Evolutionary conservation across 371 early-diverging fungal genomes (phyloP).

Genomic region (Umbelopsis sp.): DNA sequence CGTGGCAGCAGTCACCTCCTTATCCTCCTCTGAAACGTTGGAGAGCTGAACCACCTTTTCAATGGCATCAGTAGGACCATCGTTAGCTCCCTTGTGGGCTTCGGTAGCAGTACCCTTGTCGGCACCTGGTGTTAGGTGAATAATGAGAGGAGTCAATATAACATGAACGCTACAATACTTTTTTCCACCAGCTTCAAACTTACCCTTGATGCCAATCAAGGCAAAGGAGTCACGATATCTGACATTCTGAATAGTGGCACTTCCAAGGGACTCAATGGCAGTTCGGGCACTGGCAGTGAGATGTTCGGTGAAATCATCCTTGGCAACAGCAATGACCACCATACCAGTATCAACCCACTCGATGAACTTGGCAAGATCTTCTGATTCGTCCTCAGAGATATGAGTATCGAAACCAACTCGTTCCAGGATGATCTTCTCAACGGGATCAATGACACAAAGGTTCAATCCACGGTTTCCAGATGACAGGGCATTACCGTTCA

Average conservation of each 20-base stretch:
- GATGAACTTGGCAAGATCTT: slow-evolving; percentile 71
- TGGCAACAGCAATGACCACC: slow-evolving; percentile 68
- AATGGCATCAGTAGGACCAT: slow-evolving; percentile 56
- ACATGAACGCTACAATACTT: neutral
- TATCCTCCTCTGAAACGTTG: slow-evolving; percentile 28
- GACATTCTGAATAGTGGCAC: slow-evolving; percentile 55
- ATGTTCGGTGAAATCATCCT: slow-evolving; percentile 77
- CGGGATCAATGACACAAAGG: slow-evolving; percentile 71
- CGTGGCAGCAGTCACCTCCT: slow-evolving; percentile 40
- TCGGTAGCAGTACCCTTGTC: slow-evolving; percentile 31
- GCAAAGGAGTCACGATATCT: slow-evolving; percentile 83
- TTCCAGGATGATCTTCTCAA: slow-evolving; percentile 70
- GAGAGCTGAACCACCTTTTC: slow-evolving; percentile 45
- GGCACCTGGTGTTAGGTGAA: slow-evolving; percentile 22
- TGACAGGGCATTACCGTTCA: slow-evolving; percentile 63
- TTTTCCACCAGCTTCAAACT: neutral
- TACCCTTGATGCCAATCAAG: slow-evolving; percentile 74
- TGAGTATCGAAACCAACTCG: slow-evolving; percentile 79
- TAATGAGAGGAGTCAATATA: neutral
- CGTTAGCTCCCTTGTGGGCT: slow-evolving; percentile 45
- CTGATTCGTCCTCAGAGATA: slow-evolving; percentile 68
- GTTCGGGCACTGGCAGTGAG: slow-evolving; percentile 59
- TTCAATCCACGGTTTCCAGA: slow-evolving; percentile 77
- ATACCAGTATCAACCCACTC: slow-evolving; percentile 64
- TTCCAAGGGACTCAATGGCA: slow-evolving; percentile 68